Evolutionary conservation across 352 stramenopile species (phyloP), one percentile per base, ranked within the genome.

Genomic region (Discostella stelligera): DNA sequence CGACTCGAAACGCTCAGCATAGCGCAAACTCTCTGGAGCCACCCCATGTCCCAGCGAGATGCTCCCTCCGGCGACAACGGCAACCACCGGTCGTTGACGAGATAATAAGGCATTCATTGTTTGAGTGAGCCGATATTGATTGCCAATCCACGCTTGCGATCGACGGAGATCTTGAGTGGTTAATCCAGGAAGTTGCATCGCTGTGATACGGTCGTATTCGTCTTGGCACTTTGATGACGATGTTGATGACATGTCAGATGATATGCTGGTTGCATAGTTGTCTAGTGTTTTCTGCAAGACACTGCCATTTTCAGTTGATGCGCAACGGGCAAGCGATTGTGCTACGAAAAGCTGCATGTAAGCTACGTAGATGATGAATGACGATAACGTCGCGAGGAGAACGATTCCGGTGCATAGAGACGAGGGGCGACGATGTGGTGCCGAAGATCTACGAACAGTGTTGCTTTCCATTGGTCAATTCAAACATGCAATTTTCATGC

Each of bases 31-130:
- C 0, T 74, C 30, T 18, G 62, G 30, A 11, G 55, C 18, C 3
- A 84, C 49, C 0, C 82, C 82, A 62, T 89, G 82, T 39, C 79
- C 82, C 27, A 87, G n/a, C 0, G 82, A 84, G 13, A 89, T 89
- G 20, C 71, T 84, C 11, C 82, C 82, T 21, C 82, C 82, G 46
- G 58, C 77, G 2, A 85, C 76, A 7, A 89, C 76, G 32, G 53
- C 72, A 50, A 77, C 46, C 0, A 89, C 66, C 13, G 82, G 82
- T 13, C 64, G 49, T 13, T 75, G 21, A 1, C 63, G 64, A 4
- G 70, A 63, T 44, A 56, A 62, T 13, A 85, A 30, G 18, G 32
- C 50, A n/a, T 62, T 48, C 25, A 78, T 79, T 32, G 77, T 25
- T 67, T 70, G 54, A 10, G 52, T 27, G 2, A 88, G 58, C n/a